Conservation (phyloP, 306 rosid genomes). For the Aeschynomene evenia region DNA sequence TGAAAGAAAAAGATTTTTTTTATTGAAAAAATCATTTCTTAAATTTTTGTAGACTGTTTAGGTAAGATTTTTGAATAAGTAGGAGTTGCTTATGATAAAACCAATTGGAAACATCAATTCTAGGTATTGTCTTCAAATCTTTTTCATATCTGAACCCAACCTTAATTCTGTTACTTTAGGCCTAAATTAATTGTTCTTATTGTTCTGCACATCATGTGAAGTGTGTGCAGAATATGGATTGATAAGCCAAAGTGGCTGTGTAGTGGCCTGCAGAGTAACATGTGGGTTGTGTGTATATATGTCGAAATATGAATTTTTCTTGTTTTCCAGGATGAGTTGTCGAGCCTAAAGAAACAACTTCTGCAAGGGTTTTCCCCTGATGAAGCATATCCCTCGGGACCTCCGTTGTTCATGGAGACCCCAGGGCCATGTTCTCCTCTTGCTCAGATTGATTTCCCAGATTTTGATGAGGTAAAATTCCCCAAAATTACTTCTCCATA, state of each 20-base stretch:
- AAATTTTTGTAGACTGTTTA: too few relatives aligned
- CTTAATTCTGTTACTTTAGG: neutral
- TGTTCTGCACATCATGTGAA: constrained; percentile 11
- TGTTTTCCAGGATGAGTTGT: constrained; percentile 66
- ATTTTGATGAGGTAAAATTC: constrained; percentile 66
- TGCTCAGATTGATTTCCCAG: constrained; percentile 63
- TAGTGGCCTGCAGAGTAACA: neutral
- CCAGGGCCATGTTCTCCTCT: constrained; percentile 81
- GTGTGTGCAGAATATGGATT: constrained; percentile 4
- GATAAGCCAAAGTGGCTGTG: neutral
- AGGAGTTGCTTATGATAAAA: neutral
- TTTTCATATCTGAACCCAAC: neutral
- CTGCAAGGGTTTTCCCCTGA: constrained; percentile 81
- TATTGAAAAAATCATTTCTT: too few relatives aligned
- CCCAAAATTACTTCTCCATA: constrained; percentile 28
- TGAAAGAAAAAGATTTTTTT: neutral
- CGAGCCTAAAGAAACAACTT: constrained; percentile 69
- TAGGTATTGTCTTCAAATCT: neutral
- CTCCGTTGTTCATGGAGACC: constrained; percentile 91
- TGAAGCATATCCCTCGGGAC: constrained; percentile 84
- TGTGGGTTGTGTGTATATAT: neutral
- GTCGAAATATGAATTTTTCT: constrained; percentile 20
- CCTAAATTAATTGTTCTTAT: constrained; percentile 3
- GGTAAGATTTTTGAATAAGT: neutral
- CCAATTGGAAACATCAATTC: neutral